Conservation (phyloP, 768 basidiomycete genomes). For the Tylopilus cervinicoccineus region DNA sequence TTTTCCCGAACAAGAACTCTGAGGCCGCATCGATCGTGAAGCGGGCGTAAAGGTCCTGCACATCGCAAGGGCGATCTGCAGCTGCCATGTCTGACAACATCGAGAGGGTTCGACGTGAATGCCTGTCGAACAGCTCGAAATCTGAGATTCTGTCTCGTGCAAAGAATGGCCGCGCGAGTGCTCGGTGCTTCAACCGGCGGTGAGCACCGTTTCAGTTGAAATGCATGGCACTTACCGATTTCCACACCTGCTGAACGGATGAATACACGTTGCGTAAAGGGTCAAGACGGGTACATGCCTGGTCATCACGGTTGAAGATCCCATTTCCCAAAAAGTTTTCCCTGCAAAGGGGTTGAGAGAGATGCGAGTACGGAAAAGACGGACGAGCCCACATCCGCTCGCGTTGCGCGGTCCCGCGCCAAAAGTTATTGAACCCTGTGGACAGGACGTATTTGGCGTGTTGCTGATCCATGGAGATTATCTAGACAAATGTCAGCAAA, state of each 20-base stretch:
- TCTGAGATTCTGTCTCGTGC: conserved; percentile 68
- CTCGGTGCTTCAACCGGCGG: conserved; percentile 47
- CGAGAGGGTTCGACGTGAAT: conserved; percentile 44
- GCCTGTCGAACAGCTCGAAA: conserved; percentile 62
- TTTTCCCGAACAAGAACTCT: conserved; percentile 68
- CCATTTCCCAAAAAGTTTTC: conserved; percentile 63
- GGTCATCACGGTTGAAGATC: conserved; percentile 76
- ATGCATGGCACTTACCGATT: conserved; percentile 41
- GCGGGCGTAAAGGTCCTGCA: conserved; percentile 63
- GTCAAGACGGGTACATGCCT: conserved; percentile 36
- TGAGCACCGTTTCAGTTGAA: conserved; percentile 1
- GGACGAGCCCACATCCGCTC: conserved; percentile 53
- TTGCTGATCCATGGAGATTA: conserved; percentile 72
- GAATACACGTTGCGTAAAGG: conserved; percentile 1
- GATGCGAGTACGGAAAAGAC: background rate
- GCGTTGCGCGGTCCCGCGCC: conserved; percentile 60
- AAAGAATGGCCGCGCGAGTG: conserved; percentile 69
- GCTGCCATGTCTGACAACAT: conserved; percentile 42
- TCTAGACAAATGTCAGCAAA: conserved; percentile 35
- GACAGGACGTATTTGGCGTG: conserved; percentile 62
- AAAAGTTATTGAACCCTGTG: conserved; percentile 64
- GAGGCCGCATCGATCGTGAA: conserved; percentile 71
- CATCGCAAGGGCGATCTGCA: conserved; percentile 47
- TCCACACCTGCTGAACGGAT: conserved; percentile 46
- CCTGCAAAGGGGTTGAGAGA: conserved; percentile 24